Evolutionary conservation across 1,139 yeast species (phyloP).

Genomic region (Petasospora fabianii): DNA sequence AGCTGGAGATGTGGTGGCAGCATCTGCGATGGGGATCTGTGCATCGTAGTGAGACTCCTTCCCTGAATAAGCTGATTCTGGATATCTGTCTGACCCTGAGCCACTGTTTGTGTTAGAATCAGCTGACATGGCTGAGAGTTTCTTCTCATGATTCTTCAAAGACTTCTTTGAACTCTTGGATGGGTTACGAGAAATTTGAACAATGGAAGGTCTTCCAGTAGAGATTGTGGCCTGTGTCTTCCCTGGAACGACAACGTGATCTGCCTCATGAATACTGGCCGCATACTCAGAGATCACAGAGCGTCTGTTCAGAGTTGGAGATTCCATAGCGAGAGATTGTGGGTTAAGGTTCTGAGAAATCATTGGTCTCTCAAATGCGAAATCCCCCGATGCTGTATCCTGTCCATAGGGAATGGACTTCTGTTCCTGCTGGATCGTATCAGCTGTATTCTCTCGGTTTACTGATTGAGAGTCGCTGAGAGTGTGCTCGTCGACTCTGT

Average conservation of each 20-base stretch:
- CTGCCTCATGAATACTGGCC: constrained; percentile 43
- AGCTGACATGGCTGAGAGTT: constrained; percentile 7
- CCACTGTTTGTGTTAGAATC: constrained; percentile 7
- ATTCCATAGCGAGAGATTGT: not conserved
- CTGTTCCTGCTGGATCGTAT: not conserved
- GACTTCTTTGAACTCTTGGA: constrained; percentile 9
- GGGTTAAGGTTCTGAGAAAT: not conserved
- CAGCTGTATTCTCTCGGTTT: too few relatives aligned
- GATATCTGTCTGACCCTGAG: constrained; percentile 15
- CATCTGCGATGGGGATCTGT: not conserved
- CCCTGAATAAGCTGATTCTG: constrained; percentile 13
- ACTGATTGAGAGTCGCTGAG: too few relatives aligned
- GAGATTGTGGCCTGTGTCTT: constrained; percentile 12
- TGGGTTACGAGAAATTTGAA: constrained; percentile 16
- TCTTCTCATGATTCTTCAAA: constrained; percentile 6
- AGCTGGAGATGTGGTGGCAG: not conserved
- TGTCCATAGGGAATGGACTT: not conserved
- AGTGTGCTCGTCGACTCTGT: not conserved
- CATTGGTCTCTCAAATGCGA: constrained; percentile 6
- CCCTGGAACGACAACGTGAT: constrained; percentile 32
- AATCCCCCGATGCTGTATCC: not conserved
- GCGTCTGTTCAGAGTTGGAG: constrained; percentile 29
- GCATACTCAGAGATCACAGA: constrained; percentile 43
- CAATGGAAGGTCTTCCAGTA: constrained; percentile 18
- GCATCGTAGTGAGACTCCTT: constrained; percentile 8